Conservation (phyloP, 345 rosid genomes). For the Bruguiera gymnorhiza region DNA sequence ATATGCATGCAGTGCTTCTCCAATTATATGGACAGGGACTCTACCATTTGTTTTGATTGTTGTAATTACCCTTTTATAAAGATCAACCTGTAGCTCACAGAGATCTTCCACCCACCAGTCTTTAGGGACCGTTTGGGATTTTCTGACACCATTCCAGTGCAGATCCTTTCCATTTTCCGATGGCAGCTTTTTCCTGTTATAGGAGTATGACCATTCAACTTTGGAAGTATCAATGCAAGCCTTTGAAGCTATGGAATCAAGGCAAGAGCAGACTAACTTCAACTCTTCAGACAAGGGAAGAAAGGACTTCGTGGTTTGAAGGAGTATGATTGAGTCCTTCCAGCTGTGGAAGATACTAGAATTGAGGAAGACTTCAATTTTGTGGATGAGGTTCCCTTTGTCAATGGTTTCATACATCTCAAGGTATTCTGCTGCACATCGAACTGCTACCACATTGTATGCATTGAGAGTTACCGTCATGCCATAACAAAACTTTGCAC, state of each 20-base stretch:
- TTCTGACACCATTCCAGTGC: conserved; percentile 28
- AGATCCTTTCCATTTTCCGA: conserved; percentile 31
- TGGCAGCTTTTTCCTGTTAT: conserved; percentile 43
- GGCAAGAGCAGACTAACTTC: conserved; percentile 30
- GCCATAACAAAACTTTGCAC: conserved; percentile 90
- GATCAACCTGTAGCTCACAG: conserved; percentile 43
- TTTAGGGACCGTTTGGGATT: conserved; percentile 37
- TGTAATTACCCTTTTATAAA: conserved; percentile 39
- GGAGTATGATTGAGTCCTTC: conserved; percentile 50
- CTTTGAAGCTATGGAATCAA: conserved; percentile 42
- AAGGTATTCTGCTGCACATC: conserved; percentile 71
- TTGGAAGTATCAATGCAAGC: conserved; percentile 42
- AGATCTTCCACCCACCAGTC: conserved; percentile 65
- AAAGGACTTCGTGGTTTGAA: conserved; percentile 41
- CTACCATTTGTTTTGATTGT: conserved; percentile 34
- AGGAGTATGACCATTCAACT: conserved; percentile 51
- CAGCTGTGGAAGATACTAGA: conserved; percentile 46
- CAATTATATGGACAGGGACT: conserved; percentile 26
- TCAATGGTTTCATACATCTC: conserved; percentile 53
- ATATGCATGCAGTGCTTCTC: conserved; percentile 48
- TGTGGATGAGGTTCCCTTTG: conserved; percentile 50
- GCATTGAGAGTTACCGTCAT: conserved; percentile 86
- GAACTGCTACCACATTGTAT: conserved; percentile 73
- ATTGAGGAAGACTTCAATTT: conserved; percentile 53
- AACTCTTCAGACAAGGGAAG: conserved; percentile 31